Conservation (phyloP, 192 early-diverging fungal genomes). For the Mortierella antarctica region DNA sequence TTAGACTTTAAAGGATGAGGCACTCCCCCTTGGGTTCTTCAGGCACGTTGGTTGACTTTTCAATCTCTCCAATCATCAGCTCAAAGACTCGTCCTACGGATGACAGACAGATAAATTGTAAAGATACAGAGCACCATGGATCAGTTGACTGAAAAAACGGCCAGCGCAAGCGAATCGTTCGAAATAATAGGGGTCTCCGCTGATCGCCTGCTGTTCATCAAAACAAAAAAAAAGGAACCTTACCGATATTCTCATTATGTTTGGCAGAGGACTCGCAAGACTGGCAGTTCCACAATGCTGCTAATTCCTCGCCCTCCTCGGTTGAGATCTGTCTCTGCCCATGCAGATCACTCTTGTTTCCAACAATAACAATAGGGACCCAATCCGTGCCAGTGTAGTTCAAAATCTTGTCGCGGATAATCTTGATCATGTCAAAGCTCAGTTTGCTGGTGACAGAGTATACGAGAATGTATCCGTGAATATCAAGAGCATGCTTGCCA, state of each 20-base stretch:
- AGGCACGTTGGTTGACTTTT: constrained; percentile 74
- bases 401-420: constrained; percentile 94
- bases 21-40: constrained; percentile 67
- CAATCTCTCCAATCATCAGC: constrained; percentile 84
- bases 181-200: too few species aligned
- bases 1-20: constrained; percentile 55
- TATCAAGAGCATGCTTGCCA: constrained; percentile 87
- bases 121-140: background rate
- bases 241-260: constrained; percentile 89
- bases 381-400: constrained; percentile 90
- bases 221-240: constrained; percentile 8
- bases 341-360: constrained; percentile 92
- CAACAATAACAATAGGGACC: constrained; percentile 92
- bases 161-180: background rate
- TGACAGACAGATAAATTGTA: background rate
- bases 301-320: constrained; percentile 82
- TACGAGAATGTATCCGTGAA: constrained; percentile 95
- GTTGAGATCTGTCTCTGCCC: constrained; percentile 79
- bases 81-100: constrained; percentile 77
- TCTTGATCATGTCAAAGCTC: constrained; percentile 90
- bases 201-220: background rate
- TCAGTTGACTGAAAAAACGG: background rate
- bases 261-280: constrained; percentile 94
- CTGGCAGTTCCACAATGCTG: constrained; percentile 87
- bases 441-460: constrained; percentile 90